Base-by-base conservation (phyloP, 2,329 filamentous ascomycete species). In the Diaporthe sp. region DNA sequence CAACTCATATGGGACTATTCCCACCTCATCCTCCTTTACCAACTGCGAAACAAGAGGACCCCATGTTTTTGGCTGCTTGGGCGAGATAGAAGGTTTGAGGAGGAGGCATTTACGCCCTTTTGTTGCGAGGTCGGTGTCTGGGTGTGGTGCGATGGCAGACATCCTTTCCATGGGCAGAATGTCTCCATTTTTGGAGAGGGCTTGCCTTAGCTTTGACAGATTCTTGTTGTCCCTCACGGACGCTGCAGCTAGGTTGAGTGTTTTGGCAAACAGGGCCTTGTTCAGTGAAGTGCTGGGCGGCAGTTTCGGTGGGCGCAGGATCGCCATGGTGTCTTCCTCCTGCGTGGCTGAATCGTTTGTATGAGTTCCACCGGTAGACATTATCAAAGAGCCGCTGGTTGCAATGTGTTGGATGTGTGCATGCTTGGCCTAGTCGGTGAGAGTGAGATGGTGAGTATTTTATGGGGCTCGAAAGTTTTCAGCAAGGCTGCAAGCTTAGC, bases 271-370 rank as follows among this genome's bases (percentile, higher is more conserved):
- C 77, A 97, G 92, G 22, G 92, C 89, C 78, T 94, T 92, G 85
- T 99, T 96, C 77, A 99, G 91, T 66, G 90, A 89, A 81, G 92
- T 92, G 86, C 94, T 94, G 75, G 93, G 82, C 82, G 94, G 93
- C 79, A 96, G 93, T 75, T 95, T 87, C 32, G 96, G 95, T 61
- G 95, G 94, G 77, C 92, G 91, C 83, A 98, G 94, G 68, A 90
- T 81, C 76, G 85, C 86, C 89, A 91, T 91, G 61, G 30, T 70
- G 15, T 63, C 72, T 70, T 70, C 69, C 39, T 69, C 68, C 69
- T 69, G 61, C 42, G 56, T 25, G 15, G 37, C 25, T 25, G 47
- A 44, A 3, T n/a, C 22, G 19, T 27, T 35, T 13, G 30, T 25
- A 19, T 71, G 59, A 56, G 53, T 7, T 37, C 22, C 42, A 10